These are phyloP conservation scores for Dictyostelium citrinum DNA, from an alignment of 78 protist species.

Conservation along the genomic window DNA sequence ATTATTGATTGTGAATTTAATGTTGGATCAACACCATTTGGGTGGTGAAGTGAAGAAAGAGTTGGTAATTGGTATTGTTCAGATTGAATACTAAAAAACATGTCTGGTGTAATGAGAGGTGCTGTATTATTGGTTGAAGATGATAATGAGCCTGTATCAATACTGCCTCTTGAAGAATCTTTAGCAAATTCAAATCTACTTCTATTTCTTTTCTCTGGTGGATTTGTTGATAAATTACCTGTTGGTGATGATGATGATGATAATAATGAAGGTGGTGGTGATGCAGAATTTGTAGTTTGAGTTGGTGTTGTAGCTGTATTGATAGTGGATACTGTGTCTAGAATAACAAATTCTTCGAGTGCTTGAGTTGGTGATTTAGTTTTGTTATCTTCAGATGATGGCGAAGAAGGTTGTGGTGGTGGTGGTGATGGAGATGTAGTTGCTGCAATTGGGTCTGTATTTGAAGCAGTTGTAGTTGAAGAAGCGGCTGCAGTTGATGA, in stretches of 20 bases:
- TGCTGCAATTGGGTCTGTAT: neutral
- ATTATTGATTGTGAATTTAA: neutral
- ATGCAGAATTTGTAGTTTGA: neutral
- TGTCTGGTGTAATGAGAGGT: slow-evolving; percentile 28
- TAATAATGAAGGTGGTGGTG: neutral
- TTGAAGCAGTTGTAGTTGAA: neutral
- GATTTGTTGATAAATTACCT: neutral
- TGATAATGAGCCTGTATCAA: neutral
- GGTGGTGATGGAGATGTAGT: neutral
- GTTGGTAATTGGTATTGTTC: slow-evolving; percentile 6
- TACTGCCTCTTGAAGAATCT: neutral
- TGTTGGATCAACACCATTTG: slow-evolving; percentile 12
- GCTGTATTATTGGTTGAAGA: neutral
- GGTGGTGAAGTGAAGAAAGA: neutral
- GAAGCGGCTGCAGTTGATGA: neutral
- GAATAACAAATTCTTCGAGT: neutral
- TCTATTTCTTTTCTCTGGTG: neutral
- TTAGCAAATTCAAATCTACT: slow-evolving; percentile 68
- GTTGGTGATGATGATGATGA: neutral
- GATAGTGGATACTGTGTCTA: neutral
- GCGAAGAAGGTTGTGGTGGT: neutral
- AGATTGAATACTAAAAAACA: slow-evolving; percentile 28
- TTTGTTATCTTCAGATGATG: neutral
- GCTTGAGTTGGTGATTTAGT: neutral
- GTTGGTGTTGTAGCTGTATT: neutral